Evolutionary conservation across 140 eudicot genomes (phyloP).

Genomic region (Ambrosia hybrid): DNA sequence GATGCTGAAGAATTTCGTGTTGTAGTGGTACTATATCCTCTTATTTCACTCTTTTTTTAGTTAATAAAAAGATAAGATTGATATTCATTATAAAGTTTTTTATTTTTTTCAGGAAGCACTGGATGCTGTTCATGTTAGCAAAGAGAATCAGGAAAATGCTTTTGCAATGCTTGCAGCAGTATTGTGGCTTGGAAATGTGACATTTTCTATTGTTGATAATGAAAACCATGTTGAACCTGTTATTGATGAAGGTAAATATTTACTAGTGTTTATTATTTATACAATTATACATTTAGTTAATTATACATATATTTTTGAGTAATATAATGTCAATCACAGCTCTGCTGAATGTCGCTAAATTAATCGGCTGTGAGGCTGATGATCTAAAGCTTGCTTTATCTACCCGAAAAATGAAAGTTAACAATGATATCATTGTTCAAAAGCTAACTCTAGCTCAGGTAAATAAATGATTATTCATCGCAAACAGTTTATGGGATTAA

Average conservation of each 20-base stretch:
- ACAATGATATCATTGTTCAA: conserved; percentile 77
- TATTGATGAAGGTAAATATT: conserved; percentile 76
- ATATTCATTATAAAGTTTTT: neutral
- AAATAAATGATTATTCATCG: neutral
- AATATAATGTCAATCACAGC: conserved; percentile 44
- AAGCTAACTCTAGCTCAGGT: conserved; percentile 92
- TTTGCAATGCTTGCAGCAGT: conserved; percentile 99
- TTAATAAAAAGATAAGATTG: neutral
- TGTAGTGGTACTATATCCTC: conserved; percentile 56
- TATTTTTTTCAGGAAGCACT: conserved; percentile 74
- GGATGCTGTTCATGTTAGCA: conserved; percentile 92
- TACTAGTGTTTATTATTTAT: neutral
- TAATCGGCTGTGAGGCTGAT: conserved; percentile 70
- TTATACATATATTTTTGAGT: neutral
- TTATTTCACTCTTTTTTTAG: neutral
- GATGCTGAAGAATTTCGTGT: conserved; percentile 86
- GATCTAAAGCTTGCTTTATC: conserved; percentile 84
- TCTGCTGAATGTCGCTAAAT: conserved; percentile 64
- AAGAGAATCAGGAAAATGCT: conserved; percentile 88
- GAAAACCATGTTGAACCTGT: conserved; percentile 92
- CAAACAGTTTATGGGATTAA: conserved; percentile 1
- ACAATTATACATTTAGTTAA: neutral
- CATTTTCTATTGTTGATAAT: conserved; percentile 70
- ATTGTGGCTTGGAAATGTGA: conserved; percentile 88
- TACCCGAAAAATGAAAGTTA: conserved; percentile 83